These are phyloP conservation scores for Thozetella sp. DNA, from an alignment of 495 filamentous ascomycete genomes.

Conservation along the genomic window DNA sequence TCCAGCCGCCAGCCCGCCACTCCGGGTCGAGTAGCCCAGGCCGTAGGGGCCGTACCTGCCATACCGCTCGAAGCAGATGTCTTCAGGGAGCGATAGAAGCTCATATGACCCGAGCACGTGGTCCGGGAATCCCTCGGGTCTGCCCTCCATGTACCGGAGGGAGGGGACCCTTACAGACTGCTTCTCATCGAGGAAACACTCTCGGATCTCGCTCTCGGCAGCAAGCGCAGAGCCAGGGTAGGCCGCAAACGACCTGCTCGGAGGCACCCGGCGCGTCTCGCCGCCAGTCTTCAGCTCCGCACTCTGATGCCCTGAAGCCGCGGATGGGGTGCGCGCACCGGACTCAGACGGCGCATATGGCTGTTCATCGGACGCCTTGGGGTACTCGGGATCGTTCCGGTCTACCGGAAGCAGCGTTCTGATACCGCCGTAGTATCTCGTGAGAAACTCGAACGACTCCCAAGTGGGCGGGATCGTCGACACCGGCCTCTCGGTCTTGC, in stretches of 20 bases:
- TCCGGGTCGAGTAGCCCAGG: slow-evolving; percentile 73
- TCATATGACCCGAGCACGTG: slow-evolving; percentile 81
- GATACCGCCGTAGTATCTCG: slow-evolving; percentile 83
- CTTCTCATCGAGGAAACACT: slow-evolving; percentile 75
- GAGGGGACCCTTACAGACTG: slow-evolving; percentile 64
- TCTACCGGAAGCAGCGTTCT: slow-evolving; percentile 60
- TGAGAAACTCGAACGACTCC: slow-evolving; percentile 82
- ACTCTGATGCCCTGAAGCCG: neutral
- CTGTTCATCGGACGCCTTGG: slow-evolving; percentile 51
- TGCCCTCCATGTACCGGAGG: slow-evolving; percentile 71
- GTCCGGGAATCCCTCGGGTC: slow-evolving; percentile 80
- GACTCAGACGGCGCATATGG: slow-evolving; percentile 24
- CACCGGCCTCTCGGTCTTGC: slow-evolving; percentile 48
- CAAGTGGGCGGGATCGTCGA: slow-evolving; percentile 67
- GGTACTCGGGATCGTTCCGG: slow-evolving; percentile 76
- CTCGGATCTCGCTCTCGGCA: slow-evolving; percentile 53
- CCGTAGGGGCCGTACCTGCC: slow-evolving; percentile 90
- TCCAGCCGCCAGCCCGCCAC: slow-evolving; percentile 80
- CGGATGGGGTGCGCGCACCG: slow-evolving; percentile 11
- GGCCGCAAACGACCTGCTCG: slow-evolving; percentile 67
- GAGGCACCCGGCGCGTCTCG: slow-evolving; percentile 68
- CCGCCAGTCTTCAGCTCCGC: slow-evolving; percentile 30
- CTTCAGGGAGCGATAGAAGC: slow-evolving; percentile 76
- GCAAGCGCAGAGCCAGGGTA: slow-evolving; percentile 60
- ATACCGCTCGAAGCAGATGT: slow-evolving; percentile 93